phyloP scores from a whole-genome alignment of 257 asterid species.

The Solanum lycopersicoides region DNA sequence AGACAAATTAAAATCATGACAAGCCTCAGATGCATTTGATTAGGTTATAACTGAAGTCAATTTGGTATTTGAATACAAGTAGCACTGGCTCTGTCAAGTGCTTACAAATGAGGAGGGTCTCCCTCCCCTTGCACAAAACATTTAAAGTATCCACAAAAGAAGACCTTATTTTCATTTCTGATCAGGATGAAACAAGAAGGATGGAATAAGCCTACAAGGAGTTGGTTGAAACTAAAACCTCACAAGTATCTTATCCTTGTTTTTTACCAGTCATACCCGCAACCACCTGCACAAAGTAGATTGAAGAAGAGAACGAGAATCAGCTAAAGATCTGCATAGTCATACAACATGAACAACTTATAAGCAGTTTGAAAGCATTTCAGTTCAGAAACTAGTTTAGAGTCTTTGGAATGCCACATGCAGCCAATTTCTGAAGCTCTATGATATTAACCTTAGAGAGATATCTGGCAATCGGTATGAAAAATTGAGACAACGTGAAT shows the following conservation, averaged over 20 bases:
- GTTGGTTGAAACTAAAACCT: not conserved
- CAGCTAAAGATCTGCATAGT: not conserved
- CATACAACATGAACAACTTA: not conserved
- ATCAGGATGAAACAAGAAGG: not conserved
- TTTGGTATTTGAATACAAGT: not conserved
- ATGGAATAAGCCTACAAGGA: not conserved
- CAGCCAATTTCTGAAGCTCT: not conserved
- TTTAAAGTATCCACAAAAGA: not conserved
- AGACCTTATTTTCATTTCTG: constrained; percentile 10
- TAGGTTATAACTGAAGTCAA: not conserved
- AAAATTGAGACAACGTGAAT: not conserved
- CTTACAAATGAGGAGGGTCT: not conserved
- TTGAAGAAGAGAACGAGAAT: not conserved
- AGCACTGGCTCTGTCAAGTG: not conserved
- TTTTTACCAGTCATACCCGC: constrained; percentile 76
- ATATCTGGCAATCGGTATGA: not conserved
- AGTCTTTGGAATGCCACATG: not conserved
- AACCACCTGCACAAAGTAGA: constrained; percentile 47
- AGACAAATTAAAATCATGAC: not conserved
- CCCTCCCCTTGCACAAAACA: not conserved
- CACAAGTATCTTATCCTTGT: not conserved
- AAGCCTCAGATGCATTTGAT: not conserved
- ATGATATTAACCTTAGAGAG: not conserved
- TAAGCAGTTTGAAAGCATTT: not conserved
- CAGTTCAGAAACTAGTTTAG: not conserved